Evolutionary conservation across 768 basidiomycete species (phyloP).

Genomic region (Lactarius trivialis): DNA sequence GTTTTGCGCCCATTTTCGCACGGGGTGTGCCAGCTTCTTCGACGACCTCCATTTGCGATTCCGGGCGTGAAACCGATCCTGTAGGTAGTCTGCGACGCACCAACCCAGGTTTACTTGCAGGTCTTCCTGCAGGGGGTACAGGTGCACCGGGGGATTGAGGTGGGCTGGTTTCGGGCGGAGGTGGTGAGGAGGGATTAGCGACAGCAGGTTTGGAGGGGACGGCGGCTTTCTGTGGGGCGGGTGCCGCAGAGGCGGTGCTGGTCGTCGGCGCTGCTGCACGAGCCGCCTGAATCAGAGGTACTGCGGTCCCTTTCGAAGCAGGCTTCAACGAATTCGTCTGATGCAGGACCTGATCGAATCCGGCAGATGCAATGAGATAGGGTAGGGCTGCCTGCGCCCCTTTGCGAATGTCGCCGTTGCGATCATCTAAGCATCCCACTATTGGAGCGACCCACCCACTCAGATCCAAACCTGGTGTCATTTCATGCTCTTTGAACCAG

Average conservation of each 20-base stretch:
- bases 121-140: conserved; percentile 33
- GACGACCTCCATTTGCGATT: conserved; percentile 35
- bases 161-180: conserved; percentile 33
- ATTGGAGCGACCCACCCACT: conserved; percentile 56
- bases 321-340: conserved; percentile 86
- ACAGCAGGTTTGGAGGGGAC: conserved; percentile 22
- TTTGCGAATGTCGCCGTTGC: conserved; percentile 87
- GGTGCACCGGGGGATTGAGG: conserved; percentile 40
- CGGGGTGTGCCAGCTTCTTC: conserved; percentile 31
- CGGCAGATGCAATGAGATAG: conserved; percentile 60
- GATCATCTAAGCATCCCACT: conserved; percentile 82
- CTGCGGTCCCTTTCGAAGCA: conserved; percentile 76
- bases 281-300: conserved; percentile 86
- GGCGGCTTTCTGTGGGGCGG: conserved; percentile 23
- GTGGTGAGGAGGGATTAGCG: conserved; percentile 22
- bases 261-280: conserved; percentile 39
- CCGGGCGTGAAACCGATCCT: conserved; percentile 45
- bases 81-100: conserved; percentile 69
- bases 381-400: conserved; percentile 80
- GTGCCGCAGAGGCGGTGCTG: conserved; percentile 23
- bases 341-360: conserved; percentile 81
- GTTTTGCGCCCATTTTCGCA: conserved; percentile 32
- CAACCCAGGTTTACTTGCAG: conserved; percentile 47
- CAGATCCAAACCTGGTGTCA: conserved; percentile 56
- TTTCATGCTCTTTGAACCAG: conserved; percentile 63